phyloP scores from a whole-genome alignment of 768 basidiomycete genomes.

The Dentipellis sp. region DNA sequence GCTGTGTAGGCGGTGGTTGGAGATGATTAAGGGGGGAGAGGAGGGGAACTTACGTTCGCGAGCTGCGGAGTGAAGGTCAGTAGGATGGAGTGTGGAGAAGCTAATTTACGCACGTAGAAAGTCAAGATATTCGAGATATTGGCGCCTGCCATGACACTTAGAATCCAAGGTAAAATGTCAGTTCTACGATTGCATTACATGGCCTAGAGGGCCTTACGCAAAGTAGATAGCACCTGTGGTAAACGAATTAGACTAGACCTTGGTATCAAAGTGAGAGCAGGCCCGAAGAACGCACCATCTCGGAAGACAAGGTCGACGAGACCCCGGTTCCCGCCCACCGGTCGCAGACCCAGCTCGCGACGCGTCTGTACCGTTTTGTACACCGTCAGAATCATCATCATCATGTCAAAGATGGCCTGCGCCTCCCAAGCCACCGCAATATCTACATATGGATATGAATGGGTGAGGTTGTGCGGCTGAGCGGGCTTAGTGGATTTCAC shows the following conservation, averaged over 20 bases:
- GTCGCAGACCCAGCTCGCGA: conserved; percentile 18
- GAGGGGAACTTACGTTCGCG: conserved; percentile 14
- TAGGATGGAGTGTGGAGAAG: neutral
- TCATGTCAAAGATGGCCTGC: conserved; percentile 37
- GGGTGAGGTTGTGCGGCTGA: too few species aligned
- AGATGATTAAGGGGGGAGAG: conserved; percentile 14
- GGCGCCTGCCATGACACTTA: conserved; percentile 43
- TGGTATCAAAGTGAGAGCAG: neutral
- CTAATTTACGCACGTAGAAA: conserved; percentile 22
- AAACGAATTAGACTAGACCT: neutral
- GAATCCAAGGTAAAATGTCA: neutral
- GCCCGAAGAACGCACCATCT: conserved; percentile 32
- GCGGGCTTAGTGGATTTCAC: too few species aligned
- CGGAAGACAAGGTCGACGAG: conserved; percentile 34
- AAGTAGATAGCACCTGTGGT: conserved; percentile 44
- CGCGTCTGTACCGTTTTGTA: conserved; percentile 30
- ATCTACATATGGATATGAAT: conserved; percentile 8
- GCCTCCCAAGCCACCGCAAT: conserved; percentile 38
- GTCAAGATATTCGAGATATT: conserved; percentile 41
- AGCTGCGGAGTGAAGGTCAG: conserved; percentile 11
- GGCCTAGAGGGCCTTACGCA: conserved; percentile 28
- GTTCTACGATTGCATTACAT: neutral
- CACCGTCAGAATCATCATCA: conserved; percentile 40
- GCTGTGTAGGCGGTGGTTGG: conserved; percentile 24
- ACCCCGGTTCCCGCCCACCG: conserved; percentile 19